Conservation (phyloP, 768 basidiomycete genomes). For the Kwoniella dejecticola region DNA sequence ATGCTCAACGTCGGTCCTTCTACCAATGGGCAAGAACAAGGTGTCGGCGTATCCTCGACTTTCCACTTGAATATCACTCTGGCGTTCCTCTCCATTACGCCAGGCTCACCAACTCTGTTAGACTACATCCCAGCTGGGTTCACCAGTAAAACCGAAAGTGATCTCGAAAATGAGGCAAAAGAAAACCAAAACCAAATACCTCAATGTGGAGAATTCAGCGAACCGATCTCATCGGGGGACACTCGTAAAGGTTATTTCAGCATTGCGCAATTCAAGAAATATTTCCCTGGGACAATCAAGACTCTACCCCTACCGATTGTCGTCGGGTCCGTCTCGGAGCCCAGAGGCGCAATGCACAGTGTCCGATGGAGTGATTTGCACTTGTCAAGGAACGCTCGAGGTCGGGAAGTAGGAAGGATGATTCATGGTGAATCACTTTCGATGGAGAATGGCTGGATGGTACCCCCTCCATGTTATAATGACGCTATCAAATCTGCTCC, state of each 20-base stretch:
- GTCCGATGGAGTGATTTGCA: constrained; percentile 41
- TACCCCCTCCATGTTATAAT: constrained; percentile 44
- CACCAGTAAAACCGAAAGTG: background rate
- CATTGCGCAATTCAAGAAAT: constrained; percentile 25
- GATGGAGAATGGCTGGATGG: constrained; percentile 48
- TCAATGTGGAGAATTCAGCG: constrained; percentile 17
- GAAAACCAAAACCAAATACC: no score
- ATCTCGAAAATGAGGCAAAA: constrained; percentile 6
- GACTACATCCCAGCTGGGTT: constrained; percentile 7
- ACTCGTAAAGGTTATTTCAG: constrained; percentile 12
- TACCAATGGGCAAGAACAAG: constrained; percentile 10
- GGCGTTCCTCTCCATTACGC: constrained; percentile 34
- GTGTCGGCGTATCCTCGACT: constrained; percentile 42
- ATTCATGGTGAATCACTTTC: constrained; percentile 38
- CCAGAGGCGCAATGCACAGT: constrained; percentile 39
- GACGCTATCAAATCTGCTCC: constrained; percentile 40
- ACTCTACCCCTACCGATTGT: constrained; percentile 42
- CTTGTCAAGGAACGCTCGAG: constrained; percentile 21
- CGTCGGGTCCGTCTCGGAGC: constrained; percentile 48
- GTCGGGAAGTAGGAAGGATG: constrained; percentile 39
- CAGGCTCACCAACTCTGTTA: constrained; percentile 3
- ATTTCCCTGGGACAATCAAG: constrained; percentile 33
- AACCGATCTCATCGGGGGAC: constrained; percentile 10
- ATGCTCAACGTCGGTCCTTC: constrained; percentile 38
- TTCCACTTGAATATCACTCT: constrained; percentile 41